A percentile compares a stretch with the other conserved stretches of the same genome.
Evolutionary conservation across 169 alveolate species (phyloP).

Genomic region (Plasmodium coatneyi): DNA sequence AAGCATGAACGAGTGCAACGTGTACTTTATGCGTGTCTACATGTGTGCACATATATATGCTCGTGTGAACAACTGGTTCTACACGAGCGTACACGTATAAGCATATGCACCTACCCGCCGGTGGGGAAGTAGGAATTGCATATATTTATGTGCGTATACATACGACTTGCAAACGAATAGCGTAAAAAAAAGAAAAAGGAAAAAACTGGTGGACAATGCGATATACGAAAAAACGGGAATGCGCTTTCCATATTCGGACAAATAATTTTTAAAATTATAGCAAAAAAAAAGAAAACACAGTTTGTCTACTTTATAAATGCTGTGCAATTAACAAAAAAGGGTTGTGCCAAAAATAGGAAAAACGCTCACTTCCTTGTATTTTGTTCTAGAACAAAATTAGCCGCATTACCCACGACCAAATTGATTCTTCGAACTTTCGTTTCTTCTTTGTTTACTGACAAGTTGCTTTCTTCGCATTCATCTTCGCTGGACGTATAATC

Average conservation of each 20-base stretch:
- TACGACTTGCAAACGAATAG: background rate
- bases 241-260: background rate
- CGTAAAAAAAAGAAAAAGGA: background rate
- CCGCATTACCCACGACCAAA: slow-evolving; percentile 74
- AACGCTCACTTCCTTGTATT: slow-evolving; percentile 31
- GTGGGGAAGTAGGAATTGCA: background rate
- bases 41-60: background rate
- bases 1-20: background rate
- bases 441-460: slow-evolving; percentile 46
- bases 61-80: background rate
- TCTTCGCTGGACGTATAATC: slow-evolving; percentile 75
- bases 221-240: background rate
- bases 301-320: background rate
- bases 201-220: slow-evolving; percentile 6
- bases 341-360: background rate
- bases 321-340: background rate
- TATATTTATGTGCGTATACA: background rate
- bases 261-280: slow-evolving; percentile 1
- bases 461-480: slow-evolving; percentile 27
- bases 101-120: background rate
- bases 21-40: background rate
- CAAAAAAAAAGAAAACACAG: background rate
- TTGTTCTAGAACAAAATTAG: slow-evolving; percentile 56
- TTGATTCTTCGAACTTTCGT: slow-evolving; percentile 65
- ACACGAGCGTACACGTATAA: background rate